Percentiles rank a stretch among this genome's conserved stretches.
Conservation (phyloP, 2,329 filamentous ascomycete genomes). For the Diaporthe citri region DNA sequence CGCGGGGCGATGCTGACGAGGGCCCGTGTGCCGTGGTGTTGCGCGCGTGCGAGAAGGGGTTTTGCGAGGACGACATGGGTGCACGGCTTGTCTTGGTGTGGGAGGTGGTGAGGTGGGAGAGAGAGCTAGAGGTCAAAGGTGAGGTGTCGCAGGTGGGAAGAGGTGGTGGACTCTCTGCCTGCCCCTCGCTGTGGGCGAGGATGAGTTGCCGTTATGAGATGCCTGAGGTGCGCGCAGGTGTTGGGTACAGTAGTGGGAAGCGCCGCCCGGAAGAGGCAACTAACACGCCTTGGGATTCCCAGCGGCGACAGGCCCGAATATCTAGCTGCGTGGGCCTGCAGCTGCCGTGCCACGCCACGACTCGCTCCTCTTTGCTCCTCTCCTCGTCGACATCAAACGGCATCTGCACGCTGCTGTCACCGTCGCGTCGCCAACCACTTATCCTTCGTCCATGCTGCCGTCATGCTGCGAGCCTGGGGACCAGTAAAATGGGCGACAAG, state of each 20-base stretch:
- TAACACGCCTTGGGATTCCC: slow-evolving; percentile 15
- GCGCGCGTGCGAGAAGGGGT: slow-evolving; percentile 34
- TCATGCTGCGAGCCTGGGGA: neutral
- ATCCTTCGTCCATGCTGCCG: neutral
- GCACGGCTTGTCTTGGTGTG: neutral
- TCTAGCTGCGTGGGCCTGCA: slow-evolving; percentile 28
- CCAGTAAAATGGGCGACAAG: neutral
- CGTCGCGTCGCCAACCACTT: neutral
- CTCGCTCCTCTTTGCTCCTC: slow-evolving; percentile 26
- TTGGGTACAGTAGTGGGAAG: neutral
- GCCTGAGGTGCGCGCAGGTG: neutral
- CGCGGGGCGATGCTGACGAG: slow-evolving; percentile 44
- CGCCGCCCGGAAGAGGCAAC: slow-evolving; percentile 26
- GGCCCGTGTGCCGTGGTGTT: slow-evolving; percentile 35
- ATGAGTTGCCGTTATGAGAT: neutral
- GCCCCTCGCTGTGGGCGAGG: neutral
- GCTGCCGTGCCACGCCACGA: slow-evolving; percentile 37
- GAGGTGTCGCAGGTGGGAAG: neutral
- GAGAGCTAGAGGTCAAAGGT: neutral
- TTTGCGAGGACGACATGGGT: slow-evolving; percentile 35
- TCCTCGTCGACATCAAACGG: neutral
- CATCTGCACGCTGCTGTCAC: slow-evolving; percentile 16
- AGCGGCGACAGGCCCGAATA: slow-evolving; percentile 8
- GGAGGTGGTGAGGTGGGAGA: neutral
- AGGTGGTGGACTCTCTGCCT: neutral